phyloP scores from a whole-genome alignment of 352 stramenopile species.

The Globisporangium mamillatum region DNA sequence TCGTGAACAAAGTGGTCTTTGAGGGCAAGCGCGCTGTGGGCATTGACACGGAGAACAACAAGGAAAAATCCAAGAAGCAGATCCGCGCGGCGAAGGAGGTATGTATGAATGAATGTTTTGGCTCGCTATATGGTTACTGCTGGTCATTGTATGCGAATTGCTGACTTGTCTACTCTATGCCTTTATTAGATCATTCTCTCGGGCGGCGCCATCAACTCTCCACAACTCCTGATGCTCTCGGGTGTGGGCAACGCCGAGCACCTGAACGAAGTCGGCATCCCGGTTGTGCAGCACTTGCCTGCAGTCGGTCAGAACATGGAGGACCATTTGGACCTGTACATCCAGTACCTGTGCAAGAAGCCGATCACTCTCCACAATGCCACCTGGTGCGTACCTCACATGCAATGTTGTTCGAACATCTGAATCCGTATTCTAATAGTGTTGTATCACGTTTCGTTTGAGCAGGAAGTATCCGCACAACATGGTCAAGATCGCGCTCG shows the following conservation, averaged over 20 bases:
- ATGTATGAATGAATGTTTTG: neutral
- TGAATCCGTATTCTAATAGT: neutral
- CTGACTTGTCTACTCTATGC: neutral
- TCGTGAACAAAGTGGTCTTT: constrained; percentile 85
- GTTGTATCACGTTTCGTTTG: neutral
- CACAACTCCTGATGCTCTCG: constrained; percentile 86
- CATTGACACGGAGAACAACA: constrained; percentile 68
- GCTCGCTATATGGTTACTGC: neutral
- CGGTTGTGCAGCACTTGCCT: constrained; percentile 71
- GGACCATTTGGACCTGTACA: constrained; percentile 87
- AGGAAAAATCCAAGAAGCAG: constrained; percentile 44
- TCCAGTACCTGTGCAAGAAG: constrained; percentile 88
- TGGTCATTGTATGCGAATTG: neutral
- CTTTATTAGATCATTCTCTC: constrained; percentile 64
- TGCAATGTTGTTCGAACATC: neutral
- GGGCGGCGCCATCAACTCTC: constrained; percentile 86
- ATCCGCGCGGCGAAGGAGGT: constrained; percentile 73
- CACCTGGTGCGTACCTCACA: constrained; percentile 36
- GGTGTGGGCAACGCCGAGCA: constrained; percentile 77
- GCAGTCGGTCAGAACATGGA: constrained; percentile 88
- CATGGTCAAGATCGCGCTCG: constrained; percentile 79
- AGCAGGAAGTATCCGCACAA: constrained; percentile 80
- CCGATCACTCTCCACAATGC: constrained; percentile 89
- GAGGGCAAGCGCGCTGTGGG: constrained; percentile 75
- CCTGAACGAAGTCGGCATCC: constrained; percentile 70